phyloP scores from a whole-genome alignment of 2,329 filamentous ascomycete genomes.

The Aspergillus bombycis region DNA sequence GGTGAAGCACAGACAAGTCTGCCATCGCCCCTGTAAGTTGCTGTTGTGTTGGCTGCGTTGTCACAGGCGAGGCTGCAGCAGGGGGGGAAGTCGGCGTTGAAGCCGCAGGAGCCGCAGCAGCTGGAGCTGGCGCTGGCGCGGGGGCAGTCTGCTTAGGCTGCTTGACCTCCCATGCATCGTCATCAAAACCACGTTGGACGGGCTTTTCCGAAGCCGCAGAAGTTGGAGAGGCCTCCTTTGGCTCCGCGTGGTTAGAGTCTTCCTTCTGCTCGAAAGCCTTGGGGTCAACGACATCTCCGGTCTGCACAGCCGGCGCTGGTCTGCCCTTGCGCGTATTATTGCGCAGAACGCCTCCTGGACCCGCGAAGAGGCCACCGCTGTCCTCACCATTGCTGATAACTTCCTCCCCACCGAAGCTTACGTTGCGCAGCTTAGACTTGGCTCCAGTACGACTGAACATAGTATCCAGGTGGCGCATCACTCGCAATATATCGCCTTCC shows the following conservation, averaged over 20 bases:
- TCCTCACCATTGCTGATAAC: slow-evolving; percentile 63
- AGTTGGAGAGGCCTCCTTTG: slow-evolving; percentile 53
- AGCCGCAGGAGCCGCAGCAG: slow-evolving; percentile 43
- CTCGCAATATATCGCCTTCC: slow-evolving; percentile 93
- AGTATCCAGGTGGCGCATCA: slow-evolving; percentile 84
- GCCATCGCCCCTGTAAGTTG: slow-evolving; percentile 70
- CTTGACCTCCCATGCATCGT: slow-evolving; percentile 97
- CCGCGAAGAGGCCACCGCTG: slow-evolving; percentile 80
- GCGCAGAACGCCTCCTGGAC: slow-evolving; percentile 83
- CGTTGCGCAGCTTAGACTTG: slow-evolving; percentile 59
- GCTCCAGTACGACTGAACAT: slow-evolving; percentile 69
- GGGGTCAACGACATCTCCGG: slow-evolving; percentile 83
- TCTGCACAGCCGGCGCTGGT: slow-evolving; percentile 82
- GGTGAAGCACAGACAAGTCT: slow-evolving; percentile 66
- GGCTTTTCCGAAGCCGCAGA: slow-evolving; percentile 54
- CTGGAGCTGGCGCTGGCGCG: slow-evolving; percentile 42
- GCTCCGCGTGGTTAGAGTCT: slow-evolving; percentile 45
- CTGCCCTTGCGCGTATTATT: slow-evolving; percentile 95
- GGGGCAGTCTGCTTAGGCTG: slow-evolving; percentile 65
- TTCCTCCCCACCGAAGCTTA: slow-evolving; percentile 56
- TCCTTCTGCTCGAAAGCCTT: slow-evolving; percentile 75
- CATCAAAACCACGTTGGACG: slow-evolving; percentile 74
- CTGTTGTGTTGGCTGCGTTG: slow-evolving; percentile 32
- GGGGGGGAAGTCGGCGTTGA: slow-evolving; percentile 28
- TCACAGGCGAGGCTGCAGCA: slow-evolving; percentile 37